Base-by-base conservation (phyloP, 352 stramenopile genomes). In the Globisporangium parvum region DNA sequence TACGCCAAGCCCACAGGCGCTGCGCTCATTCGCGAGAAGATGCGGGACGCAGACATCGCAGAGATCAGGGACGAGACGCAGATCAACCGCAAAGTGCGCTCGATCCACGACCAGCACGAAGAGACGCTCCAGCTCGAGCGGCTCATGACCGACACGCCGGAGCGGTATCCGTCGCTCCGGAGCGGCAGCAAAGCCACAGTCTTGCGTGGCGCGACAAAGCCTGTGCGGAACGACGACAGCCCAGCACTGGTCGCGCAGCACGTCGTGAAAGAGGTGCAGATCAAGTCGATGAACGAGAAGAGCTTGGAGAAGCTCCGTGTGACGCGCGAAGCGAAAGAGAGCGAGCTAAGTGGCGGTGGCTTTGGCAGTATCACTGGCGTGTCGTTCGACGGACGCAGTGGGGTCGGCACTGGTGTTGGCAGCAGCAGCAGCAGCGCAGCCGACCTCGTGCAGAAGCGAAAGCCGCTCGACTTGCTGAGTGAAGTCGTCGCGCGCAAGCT, bases 191-290 rank as follows among this genome's bases (percentile, higher is more conserved):
- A 88, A 55, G 70, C 71, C 23, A 85, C 74, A 0, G 71, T 87
- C 21, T 49, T 88, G 26, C 67, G 77, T n/a, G 74, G 80, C 18
- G 67, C 78, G 14, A 88, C 70, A 0, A 85, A 81, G 44, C 76
- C 76, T 47, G 77, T 88, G 53, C 72, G 77, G n/a, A 87, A 87
- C 18, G 83, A 92, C 48, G 73, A 74, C 24, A 73, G 66, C 17
- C 77, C 80, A 0, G 61, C 76, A 10, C 49, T 87, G 2, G 71
- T 81, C 60, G 75, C 86, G 20, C 72, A 89, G 53, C 71, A 94
- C 18, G 73, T 91, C 15, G 87, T 96, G 20, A 88, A 92, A 58
- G 80, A 96, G 51, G 88, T 96, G 23, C 77, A 96, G 61, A 95
- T 96, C 56, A 95, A 95, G 60, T 81, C 91, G 21, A 85, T 95